Evolutionary conservation across 1,284 basidiomycete genomes (phyloP).

Genomic region (Boletus austroedulis): DNA sequence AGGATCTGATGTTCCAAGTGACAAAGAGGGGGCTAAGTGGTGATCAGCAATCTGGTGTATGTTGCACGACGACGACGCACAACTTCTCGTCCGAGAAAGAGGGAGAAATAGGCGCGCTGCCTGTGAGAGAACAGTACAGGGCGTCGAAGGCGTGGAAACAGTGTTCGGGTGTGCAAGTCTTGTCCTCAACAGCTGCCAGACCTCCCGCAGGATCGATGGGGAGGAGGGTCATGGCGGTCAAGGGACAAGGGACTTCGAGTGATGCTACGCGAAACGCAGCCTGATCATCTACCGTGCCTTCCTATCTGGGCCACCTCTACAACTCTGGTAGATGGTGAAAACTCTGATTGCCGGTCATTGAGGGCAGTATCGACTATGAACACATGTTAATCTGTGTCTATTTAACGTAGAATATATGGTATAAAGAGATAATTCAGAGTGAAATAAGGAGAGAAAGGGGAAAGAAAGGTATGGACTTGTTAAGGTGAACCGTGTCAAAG

Average conservation of each 20-base stretch:
- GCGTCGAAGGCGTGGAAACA: constrained; percentile 79
- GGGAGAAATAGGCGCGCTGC: constrained; percentile 51
- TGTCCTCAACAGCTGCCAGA: constrained; percentile 34
- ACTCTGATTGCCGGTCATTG: constrained; percentile 8
- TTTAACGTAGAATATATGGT: constrained; percentile 39
- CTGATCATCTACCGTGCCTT: constrained; percentile 11
- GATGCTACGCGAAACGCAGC: neutral
- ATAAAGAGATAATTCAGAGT: constrained; percentile 39
- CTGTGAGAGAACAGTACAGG: constrained; percentile 68
- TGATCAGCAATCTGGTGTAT: constrained; percentile 2
- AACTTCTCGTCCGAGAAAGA: constrained; percentile 68
- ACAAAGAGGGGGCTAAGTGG: constrained; percentile 84
- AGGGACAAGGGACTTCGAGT: constrained; percentile 22
- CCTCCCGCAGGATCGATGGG: constrained; percentile 43
- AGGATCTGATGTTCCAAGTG: constrained; percentile 84
- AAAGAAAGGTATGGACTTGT: constrained; percentile 19
- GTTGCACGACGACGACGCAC: constrained; percentile 42
- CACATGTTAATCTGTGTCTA: constrained; percentile 41
- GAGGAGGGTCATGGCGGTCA: constrained; percentile 47
- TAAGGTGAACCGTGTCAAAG: constrained; percentile 21
- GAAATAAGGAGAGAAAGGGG: constrained; percentile 36
- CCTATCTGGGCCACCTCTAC: constrained; percentile 30
- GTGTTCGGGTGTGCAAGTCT: constrained; percentile 65
- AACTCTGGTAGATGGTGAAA: neutral
- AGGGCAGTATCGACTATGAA: constrained; percentile 32